Base-by-base conservation (phyloP, 2,329 filamentous ascomycete genomes). In the Exophiala xenobiotica region DNA sequence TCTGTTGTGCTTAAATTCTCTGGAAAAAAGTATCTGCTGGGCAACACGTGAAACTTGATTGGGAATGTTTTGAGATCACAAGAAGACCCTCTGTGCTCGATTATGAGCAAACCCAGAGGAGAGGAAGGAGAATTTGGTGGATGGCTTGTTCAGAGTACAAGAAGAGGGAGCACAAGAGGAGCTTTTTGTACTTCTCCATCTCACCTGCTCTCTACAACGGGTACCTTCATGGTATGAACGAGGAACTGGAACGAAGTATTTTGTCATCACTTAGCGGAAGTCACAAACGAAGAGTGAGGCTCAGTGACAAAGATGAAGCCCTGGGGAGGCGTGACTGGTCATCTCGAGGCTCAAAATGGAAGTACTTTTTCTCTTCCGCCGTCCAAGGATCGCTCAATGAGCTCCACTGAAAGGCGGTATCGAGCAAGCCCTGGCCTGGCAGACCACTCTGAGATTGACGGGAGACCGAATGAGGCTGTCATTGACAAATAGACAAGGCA, bases 141-240 rank as follows among this genome's bases (percentile, higher is more conserved):
- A 37, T n/a, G 22, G 12, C 9, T 48, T 19, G 39, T 18, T 40
- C 31, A 42, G 24, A 14, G 41, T 26, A 46, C 41, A 31, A 44
- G 19, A 35, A 40, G 33, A 40, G 52, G 52, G 52, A 27, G 52
- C 44, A 55, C 52, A 51, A 55, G 47, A 31, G 29, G 42, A 37
- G 48, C 43, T 35, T 55, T 54, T 55, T 51, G 52, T 55, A 55
- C 52, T 55, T 55, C 52, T 51, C 23, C 29, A 6, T 16, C 12
- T 29, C n/a, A 19, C 19, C 11, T 26, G 18, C 27, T 35, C 18
- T 3, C 12, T 12, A 16, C 14, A 19, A 29, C 26, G 19, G 42
- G 8, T 19, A 31, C 19, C 12, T 31, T 14, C 27, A 11, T 42
- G 39, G 11, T n/a, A 14, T 16, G 14, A 16, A 14, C 16, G 12